phyloP scores from a whole-genome alignment of 495 filamentous ascomycete genomes.

The Tuber brumale region DNA sequence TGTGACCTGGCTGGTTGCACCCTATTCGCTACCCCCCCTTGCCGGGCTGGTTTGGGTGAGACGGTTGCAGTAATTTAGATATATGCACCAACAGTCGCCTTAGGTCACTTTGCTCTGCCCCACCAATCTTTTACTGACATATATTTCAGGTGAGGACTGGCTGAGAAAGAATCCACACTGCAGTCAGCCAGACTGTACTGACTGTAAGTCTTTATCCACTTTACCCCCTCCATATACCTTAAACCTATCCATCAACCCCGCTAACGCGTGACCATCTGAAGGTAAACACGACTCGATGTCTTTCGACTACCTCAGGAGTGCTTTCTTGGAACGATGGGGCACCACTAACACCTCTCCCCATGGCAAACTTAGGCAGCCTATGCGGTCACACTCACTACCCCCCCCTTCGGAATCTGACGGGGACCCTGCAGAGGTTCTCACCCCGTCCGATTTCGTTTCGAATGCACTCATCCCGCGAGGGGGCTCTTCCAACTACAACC shows the following conservation, averaged over 20 bases:
- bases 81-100: not conserved
- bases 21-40: not conserved
- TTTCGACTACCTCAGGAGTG: conserved; percentile 38
- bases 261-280: conserved; percentile 6
- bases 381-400: conserved; percentile 39
- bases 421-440: conserved; percentile 27
- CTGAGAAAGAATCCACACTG: conserved; percentile 39
- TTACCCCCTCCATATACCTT: not conserved
- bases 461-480: conserved; percentile 29
- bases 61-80: not conserved
- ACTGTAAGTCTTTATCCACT: conserved; percentile 35
- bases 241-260: conserved; percentile 9
- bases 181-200: conserved; percentile 36
- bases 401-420: conserved; percentile 39
- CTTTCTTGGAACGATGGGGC: conserved; percentile 39
- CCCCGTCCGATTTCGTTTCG: conserved; percentile 29
- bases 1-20: not conserved
- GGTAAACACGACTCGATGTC: conserved; percentile 43
- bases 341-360: conserved; percentile 19
- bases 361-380: conserved; percentile 30
- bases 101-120: not conserved
- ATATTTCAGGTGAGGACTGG: conserved; percentile 19
- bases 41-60: not conserved
- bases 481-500: conserved; percentile 21
- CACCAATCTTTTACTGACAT: conserved; percentile 2